Percentiles rank a stretch among this genome's conserved stretches.
Conservation (phyloP, 805 yeast species). For the Yarrowia sp. region DNA sequence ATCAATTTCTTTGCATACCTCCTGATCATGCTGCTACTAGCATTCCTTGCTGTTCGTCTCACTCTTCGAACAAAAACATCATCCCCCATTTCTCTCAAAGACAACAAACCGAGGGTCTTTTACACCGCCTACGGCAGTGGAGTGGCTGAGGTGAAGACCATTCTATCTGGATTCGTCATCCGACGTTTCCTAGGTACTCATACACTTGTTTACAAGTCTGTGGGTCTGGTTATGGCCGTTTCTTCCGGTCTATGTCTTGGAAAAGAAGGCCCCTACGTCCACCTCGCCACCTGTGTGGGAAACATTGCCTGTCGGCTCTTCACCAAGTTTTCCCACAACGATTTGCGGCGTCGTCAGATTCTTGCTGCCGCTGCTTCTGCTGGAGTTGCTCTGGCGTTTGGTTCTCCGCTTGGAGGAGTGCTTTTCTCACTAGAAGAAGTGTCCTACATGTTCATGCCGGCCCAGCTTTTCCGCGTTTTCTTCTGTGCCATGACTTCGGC, state of each 20-base stretch:
- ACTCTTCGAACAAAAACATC: slow-evolving; percentile 49
- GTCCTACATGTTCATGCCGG: slow-evolving; percentile 53
- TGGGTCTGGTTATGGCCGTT: slow-evolving; percentile 51
- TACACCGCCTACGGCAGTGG: slow-evolving; percentile 60
- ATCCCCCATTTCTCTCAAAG: slow-evolving; percentile 34
- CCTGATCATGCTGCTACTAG: slow-evolving; percentile 44
- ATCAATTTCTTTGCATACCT: slow-evolving; percentile 41
- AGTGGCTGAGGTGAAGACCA: slow-evolving; percentile 61
- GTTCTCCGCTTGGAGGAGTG: slow-evolving; percentile 60
- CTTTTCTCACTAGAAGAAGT: slow-evolving; percentile 57
- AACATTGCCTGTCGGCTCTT: slow-evolving; percentile 51
- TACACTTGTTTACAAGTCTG: slow-evolving; percentile 50
- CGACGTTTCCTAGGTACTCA: slow-evolving; percentile 52
- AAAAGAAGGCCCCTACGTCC: slow-evolving; percentile 64
- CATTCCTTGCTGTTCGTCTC: slow-evolving; percentile 46
- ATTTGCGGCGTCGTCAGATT: slow-evolving; percentile 51
- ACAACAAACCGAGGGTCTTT: slow-evolving; percentile 35
- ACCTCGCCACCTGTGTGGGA: slow-evolving; percentile 58
- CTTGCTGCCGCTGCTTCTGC: slow-evolving; percentile 57
- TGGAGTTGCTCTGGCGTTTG: slow-evolving; percentile 61
- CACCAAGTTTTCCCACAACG: slow-evolving; percentile 48
- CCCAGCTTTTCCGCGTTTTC: slow-evolving; percentile 53
- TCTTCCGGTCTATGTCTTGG: slow-evolving; percentile 59
- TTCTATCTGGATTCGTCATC: slow-evolving; percentile 57
- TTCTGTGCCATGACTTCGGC: slow-evolving; percentile 56